Base-by-base conservation (phyloP, 345 rosid species). In the Aquilaria sinensis region DNA sequence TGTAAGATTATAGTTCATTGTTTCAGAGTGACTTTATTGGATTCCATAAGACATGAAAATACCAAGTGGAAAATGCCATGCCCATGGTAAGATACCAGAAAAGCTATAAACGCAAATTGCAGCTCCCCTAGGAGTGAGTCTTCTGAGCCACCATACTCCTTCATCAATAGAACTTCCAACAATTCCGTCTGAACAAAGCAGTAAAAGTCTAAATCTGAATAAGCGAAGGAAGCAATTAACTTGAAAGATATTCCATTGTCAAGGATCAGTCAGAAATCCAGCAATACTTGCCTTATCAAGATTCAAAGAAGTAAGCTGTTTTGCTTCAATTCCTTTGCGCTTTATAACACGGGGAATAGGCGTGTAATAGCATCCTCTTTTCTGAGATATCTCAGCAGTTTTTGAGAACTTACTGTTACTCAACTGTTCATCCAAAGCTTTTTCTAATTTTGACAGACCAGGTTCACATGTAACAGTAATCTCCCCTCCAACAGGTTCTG, bases 401-500 rank as follows among this genome's bases (percentile, higher is more conserved):
- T 75, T 43, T 29, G 83, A 65, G 72, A 69, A 83, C 80, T 77
- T 90, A 56, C 81, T 78, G 53, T 68, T 78, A 72, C 66, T 77
- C 74, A 90, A 74, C 57, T 88, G 94, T 60, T 78, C 86, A 61
- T 90, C 92, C 64, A 93, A 71, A 72, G 84, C 83, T 75, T 57
- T 83, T 70, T 90, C 98, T 73, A 77, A 76, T 61, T 70, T 71
- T 56, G 64, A 60, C 67, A 80, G 71, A 67, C 61, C 81, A 70
- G 88, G 74, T 70, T 93, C 96, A 15, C 74, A 58, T 52, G 77
- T 73, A 56, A 93, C 88, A 0, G 92, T 81, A 63, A 93, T 90
- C 70, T 88, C 95, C 64, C 97, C 97, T 69, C 96, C 97, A 71
- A 93, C 76, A 31, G 98, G 97, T 72, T 88, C 98, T 93, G 86